Evolutionary conservation across 2,329 filamentous ascomycete species (phyloP), one percentile per base, ranked within the genome.

Genomic region (Conoideocrella luteorostrata): DNA sequence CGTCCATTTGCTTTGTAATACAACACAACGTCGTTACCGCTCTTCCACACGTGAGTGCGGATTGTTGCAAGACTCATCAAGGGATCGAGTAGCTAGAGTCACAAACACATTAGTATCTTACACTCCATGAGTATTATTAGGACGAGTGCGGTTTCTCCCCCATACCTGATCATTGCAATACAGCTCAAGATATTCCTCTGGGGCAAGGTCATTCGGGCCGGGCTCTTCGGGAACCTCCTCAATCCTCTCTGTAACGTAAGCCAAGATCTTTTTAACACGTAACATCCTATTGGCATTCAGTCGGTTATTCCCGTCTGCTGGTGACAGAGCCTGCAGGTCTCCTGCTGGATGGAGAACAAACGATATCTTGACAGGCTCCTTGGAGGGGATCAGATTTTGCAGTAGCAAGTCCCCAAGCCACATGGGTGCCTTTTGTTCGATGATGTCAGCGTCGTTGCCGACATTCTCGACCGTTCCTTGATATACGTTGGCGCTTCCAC

Each of bases 201-300:
- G 87, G 56, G 78, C 83, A 58, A 94, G 67, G 13, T 70, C 71
- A 41, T 79, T 69, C 9, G 75, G 68, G 39, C 82, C 77, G 4
- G 73, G 68, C 41, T 80, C 74, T 39, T 81, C 73, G 0, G 75
- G 69, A n/a, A 74, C 74, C 7, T 79, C 74, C 54, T 97, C 91
- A 46, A 98, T 91, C 43, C 90, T 78, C 64, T 98, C 93, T 1
- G 89, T 88, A 15, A 98, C 80, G 56, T 98, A 98, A 0, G 82
- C 80, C 46, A 97, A 68, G 18, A 98, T 93, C 71, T 98, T 98
- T 68, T 88, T 91, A 4, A 94, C 88, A 37, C 93, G 80, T 40
- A 98, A 74, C 93, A 98, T 97, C 44, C 91, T 80, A 59, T 97
- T 98, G 10, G 93, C 93, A 61, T 97, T 98, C 41, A 98, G 74